These are phyloP conservation scores for Leishmania gerbilli DNA, from an alignment of 208 protist genomes.

Conservation along the genomic window DNA sequence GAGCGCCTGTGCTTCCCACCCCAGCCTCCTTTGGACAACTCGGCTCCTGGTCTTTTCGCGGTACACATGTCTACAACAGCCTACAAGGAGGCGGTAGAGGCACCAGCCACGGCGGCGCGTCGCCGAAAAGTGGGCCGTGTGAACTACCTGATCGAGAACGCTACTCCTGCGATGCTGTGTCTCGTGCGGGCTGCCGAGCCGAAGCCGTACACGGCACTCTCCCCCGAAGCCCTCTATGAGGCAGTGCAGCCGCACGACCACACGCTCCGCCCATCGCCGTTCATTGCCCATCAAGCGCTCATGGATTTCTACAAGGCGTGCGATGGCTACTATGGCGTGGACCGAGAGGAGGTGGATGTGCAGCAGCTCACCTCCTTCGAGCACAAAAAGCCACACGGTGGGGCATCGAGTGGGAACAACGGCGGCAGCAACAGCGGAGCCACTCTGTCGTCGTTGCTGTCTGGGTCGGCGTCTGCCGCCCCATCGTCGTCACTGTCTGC, in stretches of 20 bases:
- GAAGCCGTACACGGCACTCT: constrained; percentile 63
- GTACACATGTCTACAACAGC: constrained; percentile 8
- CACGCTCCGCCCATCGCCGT: constrained; percentile 53
- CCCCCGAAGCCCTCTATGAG: constrained; percentile 41
- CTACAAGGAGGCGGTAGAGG: constrained; percentile 17
- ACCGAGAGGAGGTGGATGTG: constrained; percentile 32
- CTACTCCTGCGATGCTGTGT: constrained; percentile 64
- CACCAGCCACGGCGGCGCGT: constrained; percentile 16
- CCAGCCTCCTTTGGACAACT: neutral
- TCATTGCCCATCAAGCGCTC: constrained; percentile 71
- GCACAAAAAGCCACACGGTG: constrained; percentile 5
- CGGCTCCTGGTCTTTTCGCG: too few relatives aligned
- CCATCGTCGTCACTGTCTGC: constrained; percentile 1
- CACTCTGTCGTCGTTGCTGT: constrained; percentile 7
- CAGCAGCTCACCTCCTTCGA: constrained; percentile 34
- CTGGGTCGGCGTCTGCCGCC: neutral
- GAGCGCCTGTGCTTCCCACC: neutral
- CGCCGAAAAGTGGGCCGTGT: constrained; percentile 24
- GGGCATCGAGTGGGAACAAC: neutral
- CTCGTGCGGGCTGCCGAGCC: constrained; percentile 58
- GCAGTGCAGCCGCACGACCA: constrained; percentile 62
- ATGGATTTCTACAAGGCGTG: constrained; percentile 78
- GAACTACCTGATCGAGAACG: constrained; percentile 69
- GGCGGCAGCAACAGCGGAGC: constrained; percentile 8
- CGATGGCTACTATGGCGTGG: constrained; percentile 66